Evolutionary conservation across 345 rosid genomes (phyloP), one percentile per base, ranked within the genome.

Genomic region (Gossypium bickii): DNA sequence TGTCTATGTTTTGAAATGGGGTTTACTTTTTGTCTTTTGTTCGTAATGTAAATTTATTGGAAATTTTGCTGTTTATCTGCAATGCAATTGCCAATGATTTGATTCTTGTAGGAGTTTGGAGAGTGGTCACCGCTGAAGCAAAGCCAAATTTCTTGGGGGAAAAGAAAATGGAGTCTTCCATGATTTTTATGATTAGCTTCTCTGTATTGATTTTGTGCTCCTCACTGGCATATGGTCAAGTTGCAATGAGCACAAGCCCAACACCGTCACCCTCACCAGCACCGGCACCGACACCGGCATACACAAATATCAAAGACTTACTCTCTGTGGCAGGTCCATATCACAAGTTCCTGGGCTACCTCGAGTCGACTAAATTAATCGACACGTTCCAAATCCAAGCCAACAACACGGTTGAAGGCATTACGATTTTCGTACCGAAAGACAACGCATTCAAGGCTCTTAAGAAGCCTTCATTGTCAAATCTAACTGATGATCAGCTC

Each of bases 21-120:
- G 41, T 13, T 7, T 56, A 41, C 58, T 12, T 4, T 44, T 38
- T 5, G 22, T 44, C 24, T 49, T 74, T 49, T 47, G 51, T 47
- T 47, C 13, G 12, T 11, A 20, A 47, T 47, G 13, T 47, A 47
- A 12, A 47, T 47, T 41, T 58, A 10, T 38, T 72, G 44, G 20
- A 27, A 25, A 12, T 60, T 60, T 47, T 47, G 3, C 13, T 47
- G 51, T 64, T 47, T 45, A 45, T 9, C 49, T 45, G 25, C 60
- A 56, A 56, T 56, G 27, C 20, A 56, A 11, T 56, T 57, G 25
- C 61, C 61, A 57, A 57, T 18, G 61, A 22, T 57, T 57, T 57
- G 27, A 3, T 57, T 22, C 62, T 58, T 58, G 63, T 11, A 58
- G 63, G 86, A 73, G 81, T 74, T 83, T 79, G 29, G 78, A 38